phyloP scores from a whole-genome alignment of 2,329 filamentous ascomycete genomes.

The Fusarium haematococcum region DNA sequence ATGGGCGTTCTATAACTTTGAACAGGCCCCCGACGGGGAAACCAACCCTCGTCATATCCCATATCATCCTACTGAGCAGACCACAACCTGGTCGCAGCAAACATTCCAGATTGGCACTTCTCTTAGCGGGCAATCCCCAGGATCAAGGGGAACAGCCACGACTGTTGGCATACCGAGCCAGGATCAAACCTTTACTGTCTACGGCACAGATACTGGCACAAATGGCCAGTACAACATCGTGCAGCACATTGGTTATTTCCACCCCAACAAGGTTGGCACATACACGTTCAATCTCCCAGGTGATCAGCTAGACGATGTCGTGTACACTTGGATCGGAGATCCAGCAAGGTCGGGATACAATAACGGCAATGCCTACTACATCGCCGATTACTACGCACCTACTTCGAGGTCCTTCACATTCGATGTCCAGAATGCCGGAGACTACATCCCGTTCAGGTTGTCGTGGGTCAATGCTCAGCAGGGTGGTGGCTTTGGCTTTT shows the following conservation, averaged over 20 bases:
- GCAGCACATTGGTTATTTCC: not conserved
- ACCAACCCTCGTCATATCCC: not conserved
- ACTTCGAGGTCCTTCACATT: not conserved
- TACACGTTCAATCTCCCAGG: not conserved
- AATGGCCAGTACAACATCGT: not conserved
- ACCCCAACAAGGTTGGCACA: not conserved
- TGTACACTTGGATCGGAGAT: not conserved
- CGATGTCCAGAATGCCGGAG: not conserved
- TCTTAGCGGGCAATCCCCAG: not conserved
- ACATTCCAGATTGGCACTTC: not conserved
- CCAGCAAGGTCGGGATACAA: not conserved
- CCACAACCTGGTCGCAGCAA: not conserved
- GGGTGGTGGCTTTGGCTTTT: not conserved
- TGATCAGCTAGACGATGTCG: not conserved
- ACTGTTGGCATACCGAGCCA: not conserved
- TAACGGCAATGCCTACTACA: not conserved
- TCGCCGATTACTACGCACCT: not conserved
- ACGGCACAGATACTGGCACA: not conserved
- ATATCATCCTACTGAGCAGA: not conserved
- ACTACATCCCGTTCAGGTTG: not conserved
- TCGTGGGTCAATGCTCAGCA: not conserved
- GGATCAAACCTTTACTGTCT: not conserved
- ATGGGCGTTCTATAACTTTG: not conserved
- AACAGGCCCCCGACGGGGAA: not conserved
- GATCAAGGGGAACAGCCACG: not conserved